phyloP scores from a whole-genome alignment of 2,329 filamentous ascomycete species.

The Coniochaeta ligniaria region DNA sequence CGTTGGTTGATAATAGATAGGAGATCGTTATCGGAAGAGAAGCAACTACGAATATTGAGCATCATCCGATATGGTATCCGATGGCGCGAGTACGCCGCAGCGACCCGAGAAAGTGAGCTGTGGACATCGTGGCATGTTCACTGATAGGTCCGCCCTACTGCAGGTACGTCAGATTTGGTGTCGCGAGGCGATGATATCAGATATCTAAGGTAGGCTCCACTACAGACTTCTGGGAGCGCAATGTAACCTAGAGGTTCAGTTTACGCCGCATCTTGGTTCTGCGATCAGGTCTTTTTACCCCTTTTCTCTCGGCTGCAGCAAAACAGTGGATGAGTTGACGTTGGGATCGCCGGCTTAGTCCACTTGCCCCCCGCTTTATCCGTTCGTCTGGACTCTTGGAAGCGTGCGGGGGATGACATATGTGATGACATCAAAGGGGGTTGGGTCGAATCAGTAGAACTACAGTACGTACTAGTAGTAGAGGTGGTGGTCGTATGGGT shows the following conservation, averaged over 20 bases:
- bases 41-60: background rate
- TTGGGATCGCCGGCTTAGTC: background rate
- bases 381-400: background rate
- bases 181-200: too few relatives aligned
- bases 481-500: too few relatives aligned
- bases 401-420: background rate
- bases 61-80: background rate
- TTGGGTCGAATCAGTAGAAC: background rate
- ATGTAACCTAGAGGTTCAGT: background rate
- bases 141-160: background rate
- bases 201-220: too few relatives aligned
- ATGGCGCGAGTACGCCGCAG: background rate
- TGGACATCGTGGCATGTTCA: background rate
- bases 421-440: background rate
- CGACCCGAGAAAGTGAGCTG: background rate
- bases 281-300: background rate
- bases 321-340: background rate
- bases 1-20: background rate
- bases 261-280: background rate
- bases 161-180: background rate
- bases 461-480: too few relatives aligned
- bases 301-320: background rate
- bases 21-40: background rate
- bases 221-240: too few relatives aligned
- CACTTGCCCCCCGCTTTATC: background rate